phyloP scores from a whole-genome alignment of 495 filamentous ascomycete genomes.

The Aspergillus haitiensis region DNA sequence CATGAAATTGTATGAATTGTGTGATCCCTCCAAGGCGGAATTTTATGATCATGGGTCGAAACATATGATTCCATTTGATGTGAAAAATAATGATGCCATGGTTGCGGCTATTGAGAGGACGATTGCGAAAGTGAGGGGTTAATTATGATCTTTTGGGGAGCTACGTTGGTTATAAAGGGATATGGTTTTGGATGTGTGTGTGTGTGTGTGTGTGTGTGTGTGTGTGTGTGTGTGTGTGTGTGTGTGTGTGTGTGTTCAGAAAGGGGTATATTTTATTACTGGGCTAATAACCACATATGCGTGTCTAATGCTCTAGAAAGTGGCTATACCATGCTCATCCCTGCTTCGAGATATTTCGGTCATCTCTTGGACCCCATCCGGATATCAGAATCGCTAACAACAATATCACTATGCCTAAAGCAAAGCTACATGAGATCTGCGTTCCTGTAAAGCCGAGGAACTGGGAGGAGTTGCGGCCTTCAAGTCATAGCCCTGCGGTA shows the following conservation, averaged over 20 bases:
- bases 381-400: conserved; percentile 55
- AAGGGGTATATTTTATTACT: neutral
- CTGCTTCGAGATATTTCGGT: conserved; percentile 13
- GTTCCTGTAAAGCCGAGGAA: neutral
- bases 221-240: no score
- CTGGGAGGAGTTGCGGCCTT: conserved; percentile 15
- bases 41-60: conserved; percentile 43
- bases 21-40: conserved; percentile 36
- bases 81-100: conserved; percentile 38
- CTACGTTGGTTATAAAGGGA: neutral
- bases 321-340: neutral
- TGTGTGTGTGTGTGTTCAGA: neutral
- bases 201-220: no score
- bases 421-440: conserved; percentile 25
- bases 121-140: conserved; percentile 27
- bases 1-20: conserved; percentile 36
- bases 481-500: conserved; percentile 52
- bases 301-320: neutral
- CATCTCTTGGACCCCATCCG: conserved; percentile 38
- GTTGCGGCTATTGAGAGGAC: conserved; percentile 32
- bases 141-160: neutral
- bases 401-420: conserved; percentile 49
- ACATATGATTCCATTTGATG: conserved; percentile 45
- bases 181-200: no score
- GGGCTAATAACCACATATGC: neutral